Evolutionary conservation across 2,329 filamentous ascomycete genomes (phyloP).

Genomic region (Fusarium falciforme): DNA sequence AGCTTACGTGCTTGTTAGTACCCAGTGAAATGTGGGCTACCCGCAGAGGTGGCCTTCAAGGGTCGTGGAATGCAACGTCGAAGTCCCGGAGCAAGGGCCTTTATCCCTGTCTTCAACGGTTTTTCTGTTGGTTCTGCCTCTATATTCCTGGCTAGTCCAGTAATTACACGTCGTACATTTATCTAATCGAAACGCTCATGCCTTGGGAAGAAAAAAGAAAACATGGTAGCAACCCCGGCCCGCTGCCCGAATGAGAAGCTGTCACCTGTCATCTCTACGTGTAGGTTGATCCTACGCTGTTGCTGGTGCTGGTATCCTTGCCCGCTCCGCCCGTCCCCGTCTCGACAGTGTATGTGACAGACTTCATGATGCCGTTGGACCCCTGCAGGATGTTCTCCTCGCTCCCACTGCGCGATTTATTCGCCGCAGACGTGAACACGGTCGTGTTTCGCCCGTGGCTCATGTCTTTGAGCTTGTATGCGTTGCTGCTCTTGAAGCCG

Average conservation of each 20-base stretch:
- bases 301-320: not conserved
- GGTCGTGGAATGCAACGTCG: not conserved
- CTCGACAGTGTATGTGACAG: conserved; percentile 55
- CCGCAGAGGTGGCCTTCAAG: not conserved
- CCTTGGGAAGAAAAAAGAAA: not conserved
- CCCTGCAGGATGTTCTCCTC: conserved; percentile 54
- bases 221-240: not conserved
- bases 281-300: not conserved
- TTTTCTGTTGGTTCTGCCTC: not conserved
- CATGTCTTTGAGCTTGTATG: conserved; percentile 54
- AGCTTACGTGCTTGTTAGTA: not conserved
- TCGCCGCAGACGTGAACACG: conserved; percentile 41
- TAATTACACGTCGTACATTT: conserved; percentile 6
- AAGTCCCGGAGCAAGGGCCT: conserved; percentile 1
- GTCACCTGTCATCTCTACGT: not conserved
- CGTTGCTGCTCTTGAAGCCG: conserved; percentile 45
- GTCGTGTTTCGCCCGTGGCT: conserved; percentile 48
- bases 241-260: not conserved
- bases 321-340: conserved; percentile 45
- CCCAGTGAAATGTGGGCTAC: not conserved
- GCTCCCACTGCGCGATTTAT: conserved; percentile 46
- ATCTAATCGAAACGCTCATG: not conserved
- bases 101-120: not conserved
- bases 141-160: not conserved
- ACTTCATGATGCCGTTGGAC: conserved; percentile 54